Conservation (phyloP, 2,329 filamentous ascomycete species). For the Alternaria sp. region DNA sequence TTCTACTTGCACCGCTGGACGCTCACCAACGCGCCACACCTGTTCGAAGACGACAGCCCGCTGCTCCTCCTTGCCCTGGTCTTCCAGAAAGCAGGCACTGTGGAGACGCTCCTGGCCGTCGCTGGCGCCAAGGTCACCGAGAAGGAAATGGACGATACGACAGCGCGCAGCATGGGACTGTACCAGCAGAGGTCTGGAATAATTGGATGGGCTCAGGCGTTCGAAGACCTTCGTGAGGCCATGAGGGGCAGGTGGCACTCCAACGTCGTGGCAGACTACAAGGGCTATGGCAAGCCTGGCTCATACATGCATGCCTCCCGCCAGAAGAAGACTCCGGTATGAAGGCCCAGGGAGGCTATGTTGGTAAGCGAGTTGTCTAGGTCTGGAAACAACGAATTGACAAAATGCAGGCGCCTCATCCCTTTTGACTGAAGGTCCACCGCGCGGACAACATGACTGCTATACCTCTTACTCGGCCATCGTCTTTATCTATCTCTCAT, state of each 20-base stretch:
- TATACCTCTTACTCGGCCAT: constrained; percentile 39
- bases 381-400: background rate
- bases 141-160: background rate
- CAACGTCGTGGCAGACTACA: background rate
- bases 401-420: background rate
- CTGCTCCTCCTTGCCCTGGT: background rate
- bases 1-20: background rate
- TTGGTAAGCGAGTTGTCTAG: background rate
- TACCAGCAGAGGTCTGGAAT: too few species aligned
- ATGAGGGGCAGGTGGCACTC: background rate
- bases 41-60: background rate
- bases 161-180: background rate
- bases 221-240: background rate
- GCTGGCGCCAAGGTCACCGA: background rate
- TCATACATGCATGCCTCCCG: background rate
- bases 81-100: background rate
- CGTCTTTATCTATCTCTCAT: constrained; percentile 58
- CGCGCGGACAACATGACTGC: background rate
- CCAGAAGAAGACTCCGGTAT: background rate
- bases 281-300: background rate
- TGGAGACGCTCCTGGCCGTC: background rate
- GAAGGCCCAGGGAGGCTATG: background rate
- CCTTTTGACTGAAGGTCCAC: background rate
- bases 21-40: background rate
- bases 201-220: background rate